Percentiles rank a stretch among this genome's conserved stretches.
Evolutionary conservation across 441 rosid genomes (phyloP).

Genomic region (Gossypium schwendimanii): DNA sequence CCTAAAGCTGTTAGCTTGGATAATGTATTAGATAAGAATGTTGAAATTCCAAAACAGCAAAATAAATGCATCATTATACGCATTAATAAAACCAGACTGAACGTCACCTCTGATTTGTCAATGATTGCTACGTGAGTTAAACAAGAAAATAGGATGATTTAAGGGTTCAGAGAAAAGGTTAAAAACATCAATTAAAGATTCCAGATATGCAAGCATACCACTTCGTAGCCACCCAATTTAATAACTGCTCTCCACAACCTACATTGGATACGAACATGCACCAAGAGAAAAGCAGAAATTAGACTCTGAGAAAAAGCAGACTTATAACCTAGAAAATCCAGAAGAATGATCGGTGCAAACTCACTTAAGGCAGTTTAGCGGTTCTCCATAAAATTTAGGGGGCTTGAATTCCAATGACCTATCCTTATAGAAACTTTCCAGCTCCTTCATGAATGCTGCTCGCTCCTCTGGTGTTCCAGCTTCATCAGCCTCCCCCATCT

Average conservation of each 20-base stretch:
- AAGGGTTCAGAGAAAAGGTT: neutral
- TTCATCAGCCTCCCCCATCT: conserved; percentile 60
- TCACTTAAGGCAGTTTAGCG: conserved; percentile 79
- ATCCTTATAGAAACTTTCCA: conserved; percentile 62
- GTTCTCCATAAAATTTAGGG: conserved; percentile 85
- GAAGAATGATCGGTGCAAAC: conserved; percentile 19
- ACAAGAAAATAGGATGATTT: neutral
- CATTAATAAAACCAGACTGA: neutral
- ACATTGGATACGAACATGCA: conserved; percentile 21
- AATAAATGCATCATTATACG: neutral
- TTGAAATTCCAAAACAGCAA: neutral
- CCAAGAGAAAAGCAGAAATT: conserved; percentile 1
- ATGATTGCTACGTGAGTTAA: neutral
- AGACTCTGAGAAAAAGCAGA: conserved; percentile 18
- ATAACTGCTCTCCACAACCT: conserved; percentile 88
- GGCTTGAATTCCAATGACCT: conserved; percentile 55
- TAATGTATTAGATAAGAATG: neutral
- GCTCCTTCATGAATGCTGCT: conserved; percentile 72
- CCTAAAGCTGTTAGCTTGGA: neutral
- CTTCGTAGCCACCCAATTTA: conserved; percentile 81
- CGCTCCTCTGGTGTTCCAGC: conserved; percentile 62
- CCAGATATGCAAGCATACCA: conserved; percentile 42
- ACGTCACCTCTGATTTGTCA: neutral
- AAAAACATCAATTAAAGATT: conserved; percentile 3
- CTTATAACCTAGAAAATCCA: neutral